A percentile compares a stretch with the other conserved stretches of the same genome.
Evolutionary conservation across 306 rosid genomes (phyloP).

Genomic region (Carpinus viminea): DNA sequence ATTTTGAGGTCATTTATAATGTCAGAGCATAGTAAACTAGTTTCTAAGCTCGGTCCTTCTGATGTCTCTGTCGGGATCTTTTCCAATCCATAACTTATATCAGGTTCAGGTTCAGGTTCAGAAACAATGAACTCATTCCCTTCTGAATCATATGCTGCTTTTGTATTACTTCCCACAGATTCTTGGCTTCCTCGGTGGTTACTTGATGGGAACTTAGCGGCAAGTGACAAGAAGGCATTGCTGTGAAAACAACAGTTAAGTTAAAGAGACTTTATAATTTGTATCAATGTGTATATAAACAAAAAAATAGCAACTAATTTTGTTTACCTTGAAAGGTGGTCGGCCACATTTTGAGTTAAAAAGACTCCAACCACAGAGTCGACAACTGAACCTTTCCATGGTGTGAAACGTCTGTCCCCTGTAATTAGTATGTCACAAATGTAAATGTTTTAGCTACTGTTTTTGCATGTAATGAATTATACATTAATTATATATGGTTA

Average conservation of each 20-base stretch:
- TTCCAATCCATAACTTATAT: not conserved
- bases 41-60: not conserved
- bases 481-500: too few species aligned
- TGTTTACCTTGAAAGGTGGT: conserved; percentile 56
- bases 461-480: too few species aligned
- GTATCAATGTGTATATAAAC: not conserved
- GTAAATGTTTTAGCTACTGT: too few species aligned
- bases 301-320: not conserved
- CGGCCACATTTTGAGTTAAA: conserved; percentile 57
- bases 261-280: not conserved
- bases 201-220: conserved; percentile 45
- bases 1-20: not conserved
- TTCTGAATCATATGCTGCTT: conserved; percentile 1
- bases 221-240: conserved; percentile 69
- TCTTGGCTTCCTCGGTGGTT: conserved; percentile 17
- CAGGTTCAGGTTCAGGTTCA: not conserved
- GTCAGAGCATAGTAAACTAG: not conserved
- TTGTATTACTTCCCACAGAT: conserved; percentile 17
- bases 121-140: not conserved
- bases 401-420: conserved; percentile 50
- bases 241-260: conserved; percentile 31
- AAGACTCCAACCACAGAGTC: conserved; percentile 61
- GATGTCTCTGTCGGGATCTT: not conserved
- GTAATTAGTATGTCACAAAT: not conserved
- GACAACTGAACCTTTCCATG: conserved; percentile 57